phyloP scores from a whole-genome alignment of 306 rosid species.

The Vicia villosa region DNA sequence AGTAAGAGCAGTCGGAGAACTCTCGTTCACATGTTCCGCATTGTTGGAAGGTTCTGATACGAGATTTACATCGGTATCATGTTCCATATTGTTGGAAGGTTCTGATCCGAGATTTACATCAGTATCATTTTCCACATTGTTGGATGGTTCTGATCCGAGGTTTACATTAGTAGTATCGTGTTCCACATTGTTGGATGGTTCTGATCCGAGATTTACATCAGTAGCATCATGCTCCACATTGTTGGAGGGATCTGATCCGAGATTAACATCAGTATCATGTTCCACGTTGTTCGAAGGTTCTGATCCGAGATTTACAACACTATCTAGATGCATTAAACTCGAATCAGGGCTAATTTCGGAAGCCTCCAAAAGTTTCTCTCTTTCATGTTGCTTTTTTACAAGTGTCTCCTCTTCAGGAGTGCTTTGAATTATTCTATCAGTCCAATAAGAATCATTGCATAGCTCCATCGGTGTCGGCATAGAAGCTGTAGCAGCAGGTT shows the following conservation, averaged over 20 bases:
- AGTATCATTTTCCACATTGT: slow-evolving; percentile 38
- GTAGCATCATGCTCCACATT: slow-evolving; percentile 39
- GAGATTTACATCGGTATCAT: slow-evolving; percentile 22
- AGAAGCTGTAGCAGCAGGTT: slow-evolving; percentile 11
- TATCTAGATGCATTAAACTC: slow-evolving; percentile 25
- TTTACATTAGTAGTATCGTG: too few species aligned
- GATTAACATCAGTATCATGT: too few species aligned
- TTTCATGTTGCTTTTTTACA: slow-evolving; percentile 38
- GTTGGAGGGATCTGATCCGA: too few species aligned
- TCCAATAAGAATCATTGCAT: slow-evolving; percentile 59
- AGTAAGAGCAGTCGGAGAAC: slow-evolving; percentile 63
- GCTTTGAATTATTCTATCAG: slow-evolving; percentile 61
- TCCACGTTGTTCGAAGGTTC: too few species aligned
- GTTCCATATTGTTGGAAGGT: slow-evolving; percentile 26
- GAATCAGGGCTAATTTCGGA: slow-evolving; percentile 19
- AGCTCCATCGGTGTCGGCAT: slow-evolving; percentile 38
- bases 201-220: too few species aligned
- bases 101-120: slow-evolving; percentile 34
- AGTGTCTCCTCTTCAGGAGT: slow-evolving; percentile 49
- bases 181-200: too few species aligned
- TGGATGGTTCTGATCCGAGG: too few species aligned
- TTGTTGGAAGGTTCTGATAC: slow-evolving; percentile 39
- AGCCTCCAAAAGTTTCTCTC: slow-evolving; percentile 28
- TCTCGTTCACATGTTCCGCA: slow-evolving; percentile 35
- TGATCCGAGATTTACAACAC: too few species aligned